phyloP scores from a whole-genome alignment of 495 filamentous ascomycete species.

The Hyaloscypha bicolor region DNA sequence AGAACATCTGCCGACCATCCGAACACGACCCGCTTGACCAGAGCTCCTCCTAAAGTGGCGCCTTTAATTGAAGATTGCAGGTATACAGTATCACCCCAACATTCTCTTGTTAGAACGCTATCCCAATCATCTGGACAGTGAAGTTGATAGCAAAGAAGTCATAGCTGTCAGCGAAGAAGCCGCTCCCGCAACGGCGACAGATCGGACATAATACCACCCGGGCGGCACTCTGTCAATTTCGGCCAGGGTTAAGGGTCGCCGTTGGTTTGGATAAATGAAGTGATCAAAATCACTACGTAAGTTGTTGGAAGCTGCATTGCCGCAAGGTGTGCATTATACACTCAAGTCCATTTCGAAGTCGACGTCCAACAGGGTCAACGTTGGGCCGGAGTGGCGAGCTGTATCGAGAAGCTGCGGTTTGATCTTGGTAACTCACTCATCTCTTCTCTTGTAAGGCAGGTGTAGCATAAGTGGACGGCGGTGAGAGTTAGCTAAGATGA shows the following conservation, averaged over 20 bases:
- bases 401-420: no score
- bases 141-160: conserved; percentile 81
- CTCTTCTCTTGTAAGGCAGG: no score
- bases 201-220: conserved; percentile 67
- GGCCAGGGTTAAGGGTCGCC: conserved; percentile 72
- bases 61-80: conserved; percentile 64
- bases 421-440: no score
- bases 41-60: conserved; percentile 80
- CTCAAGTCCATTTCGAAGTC: not conserved
- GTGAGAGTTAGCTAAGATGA: no score
- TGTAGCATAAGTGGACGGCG: no score
- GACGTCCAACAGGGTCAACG: no score
- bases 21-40: conserved; percentile 80
- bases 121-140: conserved; percentile 66
- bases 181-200: conserved; percentile 75
- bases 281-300: conserved; percentile 55
- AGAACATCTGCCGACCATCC: conserved; percentile 77
- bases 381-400: no score
- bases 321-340: conserved; percentile 47
- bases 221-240: conserved; percentile 81
- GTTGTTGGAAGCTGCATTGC: conserved; percentile 70
- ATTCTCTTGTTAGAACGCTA: conserved; percentile 75
- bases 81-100: conserved; percentile 38
- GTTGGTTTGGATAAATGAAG: conserved; percentile 71
- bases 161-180: conserved; percentile 81